Conservation (phyloP, 2,329 filamentous ascomycete genomes). For the Cyphellophora attinorum region DNA sequence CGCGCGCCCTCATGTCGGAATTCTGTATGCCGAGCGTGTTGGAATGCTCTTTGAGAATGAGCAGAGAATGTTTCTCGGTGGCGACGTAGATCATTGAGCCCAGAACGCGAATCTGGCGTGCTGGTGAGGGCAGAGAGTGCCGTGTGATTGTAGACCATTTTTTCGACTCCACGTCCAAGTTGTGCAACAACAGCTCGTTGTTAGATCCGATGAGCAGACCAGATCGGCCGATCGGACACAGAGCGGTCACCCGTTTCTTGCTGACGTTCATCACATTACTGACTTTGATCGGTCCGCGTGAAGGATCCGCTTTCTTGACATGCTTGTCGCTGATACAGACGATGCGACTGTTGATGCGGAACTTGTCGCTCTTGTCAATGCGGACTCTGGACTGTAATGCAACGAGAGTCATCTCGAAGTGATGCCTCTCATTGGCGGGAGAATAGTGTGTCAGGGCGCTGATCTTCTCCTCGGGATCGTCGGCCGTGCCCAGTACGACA, state of each 20-base stretch:
- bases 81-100: slow-evolving; percentile 43
- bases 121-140: slow-evolving; percentile 37
- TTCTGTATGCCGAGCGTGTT: slow-evolving; percentile 25
- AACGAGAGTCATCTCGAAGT: slow-evolving; percentile 17
- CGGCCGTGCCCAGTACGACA: too few species aligned
- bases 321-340: slow-evolving; percentile 14
- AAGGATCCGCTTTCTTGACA: slow-evolving; percentile 8
- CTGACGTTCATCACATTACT: slow-evolving; percentile 8
- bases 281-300: slow-evolving; percentile 4
- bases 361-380: background rate
- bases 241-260: slow-evolving; percentile 10
- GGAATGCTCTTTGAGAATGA: slow-evolving; percentile 24
- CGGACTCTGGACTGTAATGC: slow-evolving; percentile 10
- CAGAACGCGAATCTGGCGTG: slow-evolving; percentile 39
- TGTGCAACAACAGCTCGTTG: slow-evolving; percentile 31
- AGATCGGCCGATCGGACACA: slow-evolving; percentile 30
- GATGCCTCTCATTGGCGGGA: slow-evolving; percentile 10
- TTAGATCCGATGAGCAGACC: slow-evolving; percentile 38
- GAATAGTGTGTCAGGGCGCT: slow-evolving; percentile 14
- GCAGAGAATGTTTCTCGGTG: slow-evolving; percentile 44
- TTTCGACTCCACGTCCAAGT: slow-evolving; percentile 29
- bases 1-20: slow-evolving; percentile 20
- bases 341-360: slow-evolving; percentile 8
- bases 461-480: slow-evolving; percentile 7
- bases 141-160: slow-evolving; percentile 32